Percentiles rank a stretch among this genome's conserved stretches.
These are phyloP conservation scores for Tephrocybe sp. DNA, from an alignment of 768 basidiomycete species.

Conservation along the genomic window DNA sequence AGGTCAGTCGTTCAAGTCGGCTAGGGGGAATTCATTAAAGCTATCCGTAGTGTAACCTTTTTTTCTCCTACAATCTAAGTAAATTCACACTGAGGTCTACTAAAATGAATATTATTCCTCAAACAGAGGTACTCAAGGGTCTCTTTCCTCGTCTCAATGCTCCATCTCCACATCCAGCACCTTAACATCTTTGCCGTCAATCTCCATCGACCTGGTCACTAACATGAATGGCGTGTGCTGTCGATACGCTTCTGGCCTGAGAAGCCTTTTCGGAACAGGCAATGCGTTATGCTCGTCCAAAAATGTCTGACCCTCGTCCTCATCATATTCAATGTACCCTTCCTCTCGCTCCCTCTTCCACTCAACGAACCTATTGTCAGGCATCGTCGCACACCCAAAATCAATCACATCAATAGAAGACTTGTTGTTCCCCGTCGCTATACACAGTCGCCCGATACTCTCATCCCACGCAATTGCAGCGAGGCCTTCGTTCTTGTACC, in stretches of 20 bases:
- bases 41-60: too few species aligned
- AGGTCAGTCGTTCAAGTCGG: constrained; percentile 3
- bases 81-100: too few species aligned
- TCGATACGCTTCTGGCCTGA: too few species aligned
- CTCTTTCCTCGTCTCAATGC: too few species aligned
- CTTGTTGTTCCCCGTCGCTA: constrained; percentile 39
- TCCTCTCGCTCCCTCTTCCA: constrained; percentile 27
- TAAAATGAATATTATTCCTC: too few species aligned
- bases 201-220: too few species aligned
- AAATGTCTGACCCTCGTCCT: not conserved
- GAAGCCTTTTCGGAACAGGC: not conserved
- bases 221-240: too few species aligned
- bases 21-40: not conserved
- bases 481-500: constrained; percentile 29
- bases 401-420: constrained; percentile 45
- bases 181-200: too few species aligned
- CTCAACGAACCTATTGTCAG: constrained; percentile 25
- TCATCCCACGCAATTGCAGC: constrained; percentile 66
- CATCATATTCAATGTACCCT: not conserved
- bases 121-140: too few species aligned
- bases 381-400: constrained; percentile 31
- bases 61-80: too few species aligned
- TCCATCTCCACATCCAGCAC: too few species aligned
- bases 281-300: not conserved
- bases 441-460: constrained; percentile 54